phyloP scores from a whole-genome alignment of 2,329 filamentous ascomycete genomes.

The Diaporthe caulivora region DNA sequence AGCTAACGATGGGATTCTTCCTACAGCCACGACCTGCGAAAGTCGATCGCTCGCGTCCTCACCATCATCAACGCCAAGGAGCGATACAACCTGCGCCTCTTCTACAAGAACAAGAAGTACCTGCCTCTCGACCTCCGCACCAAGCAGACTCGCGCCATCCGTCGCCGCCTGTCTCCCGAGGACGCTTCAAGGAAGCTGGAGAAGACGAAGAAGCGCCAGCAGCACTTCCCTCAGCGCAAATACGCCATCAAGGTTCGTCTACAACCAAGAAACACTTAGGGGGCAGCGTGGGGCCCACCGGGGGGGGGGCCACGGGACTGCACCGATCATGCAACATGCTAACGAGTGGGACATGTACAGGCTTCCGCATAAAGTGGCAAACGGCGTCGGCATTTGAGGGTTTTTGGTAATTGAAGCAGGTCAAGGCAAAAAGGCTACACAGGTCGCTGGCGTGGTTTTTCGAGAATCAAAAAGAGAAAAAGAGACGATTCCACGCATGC shows the following conservation, averaged over 20 bases:
- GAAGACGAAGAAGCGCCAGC: constrained; percentile 96
- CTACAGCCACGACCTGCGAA: constrained; percentile 94
- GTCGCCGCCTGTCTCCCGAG: constrained; percentile 92
- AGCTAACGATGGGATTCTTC: constrained; percentile 45
- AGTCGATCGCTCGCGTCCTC: constrained; percentile 98
- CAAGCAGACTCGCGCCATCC: constrained; percentile 98
- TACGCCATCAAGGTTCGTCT: constrained; percentile 93
- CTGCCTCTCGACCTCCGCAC: constrained; percentile 96
- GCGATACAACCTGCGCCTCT: constrained; percentile 95
- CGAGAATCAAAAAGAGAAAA: constrained; percentile 36
- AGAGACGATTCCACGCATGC: constrained; percentile 34
- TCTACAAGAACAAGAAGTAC: constrained; percentile 99
- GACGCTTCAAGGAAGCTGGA: constrained; percentile 87
- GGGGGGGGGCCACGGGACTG: too few species aligned
- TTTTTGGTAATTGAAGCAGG: constrained; percentile 40
- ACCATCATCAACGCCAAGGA: constrained; percentile 99
- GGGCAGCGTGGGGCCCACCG: neutral
- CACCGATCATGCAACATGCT: constrained; percentile 19
- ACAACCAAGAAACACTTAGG: neutral
- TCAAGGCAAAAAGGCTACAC: constrained; percentile 38
- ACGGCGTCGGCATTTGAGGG: constrained; percentile 37
- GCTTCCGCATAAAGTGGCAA: constrained; percentile 40
- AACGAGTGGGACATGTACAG: constrained; percentile 15
- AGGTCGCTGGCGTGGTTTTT: constrained; percentile 40
- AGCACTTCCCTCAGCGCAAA: constrained; percentile 98